A percentile compares a stretch with the other conserved stretches of the same genome.
Conservation (phyloP, 768 basidiomycete species). For the Porphyrellus cyaneotinctus region DNA sequence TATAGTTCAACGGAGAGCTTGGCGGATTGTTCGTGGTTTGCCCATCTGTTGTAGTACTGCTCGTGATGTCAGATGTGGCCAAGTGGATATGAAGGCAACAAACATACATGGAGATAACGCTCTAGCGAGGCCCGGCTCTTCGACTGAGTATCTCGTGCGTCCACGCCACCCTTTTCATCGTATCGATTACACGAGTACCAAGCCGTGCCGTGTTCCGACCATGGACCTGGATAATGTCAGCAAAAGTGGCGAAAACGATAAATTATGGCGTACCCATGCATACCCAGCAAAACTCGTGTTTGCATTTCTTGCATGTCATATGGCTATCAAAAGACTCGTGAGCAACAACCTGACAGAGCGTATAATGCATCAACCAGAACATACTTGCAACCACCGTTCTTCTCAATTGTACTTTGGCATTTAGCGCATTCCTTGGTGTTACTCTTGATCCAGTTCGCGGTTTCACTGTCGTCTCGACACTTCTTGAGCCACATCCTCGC, state of each 20-base stretch:
- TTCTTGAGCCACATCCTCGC: conserved; percentile 96
- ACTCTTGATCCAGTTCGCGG: conserved; percentile 99
- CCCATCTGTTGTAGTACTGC: conserved; percentile 99
- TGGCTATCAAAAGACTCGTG: conserved; percentile 54
- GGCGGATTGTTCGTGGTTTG: conserved; percentile 99
- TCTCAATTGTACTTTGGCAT: conserved; percentile 98
- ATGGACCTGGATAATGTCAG: conserved; percentile 62
- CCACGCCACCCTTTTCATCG: conserved; percentile 85
- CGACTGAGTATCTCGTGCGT: conserved; percentile 90
- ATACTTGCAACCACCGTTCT: conserved; percentile 99
- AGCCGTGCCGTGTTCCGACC: conserved; percentile 94
- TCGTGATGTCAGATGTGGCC: not conserved
- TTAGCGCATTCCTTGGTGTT: conserved; percentile 98
- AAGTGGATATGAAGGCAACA: not conserved
- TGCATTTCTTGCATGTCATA: conserved; percentile 99
- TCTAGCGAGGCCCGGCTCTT: conserved; percentile 87
- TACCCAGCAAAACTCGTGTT: conserved; percentile 98
- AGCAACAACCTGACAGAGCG: conserved; percentile 38
- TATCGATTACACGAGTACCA: conserved; percentile 99
- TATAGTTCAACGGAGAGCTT: conserved; percentile 92
- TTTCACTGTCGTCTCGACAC: conserved; percentile 96
- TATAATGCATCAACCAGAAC: conserved; percentile 68
- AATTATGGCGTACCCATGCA: conserved; percentile 76
- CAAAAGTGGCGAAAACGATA: not conserved
- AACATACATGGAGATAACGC: conserved; percentile 88